A percentile compares a stretch with the other conserved stretches of the same genome.
phyloP scores from a whole-genome alignment of 2,329 filamentous ascomycete genomes.

The Stemphylium vesicarium region DNA sequence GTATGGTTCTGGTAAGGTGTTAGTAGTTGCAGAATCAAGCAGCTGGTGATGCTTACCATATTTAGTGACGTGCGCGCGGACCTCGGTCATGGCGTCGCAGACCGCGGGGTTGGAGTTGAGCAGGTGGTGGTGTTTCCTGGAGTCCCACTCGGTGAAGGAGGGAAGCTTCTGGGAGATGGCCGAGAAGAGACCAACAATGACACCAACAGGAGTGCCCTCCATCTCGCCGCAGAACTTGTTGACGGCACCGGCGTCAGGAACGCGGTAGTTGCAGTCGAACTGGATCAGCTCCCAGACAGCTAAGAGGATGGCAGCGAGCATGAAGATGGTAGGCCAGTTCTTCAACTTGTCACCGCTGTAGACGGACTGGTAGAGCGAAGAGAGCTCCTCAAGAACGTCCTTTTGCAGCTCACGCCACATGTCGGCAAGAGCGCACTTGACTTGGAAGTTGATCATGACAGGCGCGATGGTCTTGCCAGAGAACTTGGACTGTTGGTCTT shows the following conservation, averaged over 20 bases:
- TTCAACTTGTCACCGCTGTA: slow-evolving; percentile 97
- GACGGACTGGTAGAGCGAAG: slow-evolving; percentile 91
- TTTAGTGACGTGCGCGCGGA: slow-evolving; percentile 88
- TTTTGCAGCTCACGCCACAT: slow-evolving; percentile 99
- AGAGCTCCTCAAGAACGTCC: slow-evolving; percentile 93
- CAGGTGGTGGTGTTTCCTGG: slow-evolving; percentile 84
- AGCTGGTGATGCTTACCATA: slow-evolving; percentile 71
- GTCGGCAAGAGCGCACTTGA: slow-evolving; percentile 95
- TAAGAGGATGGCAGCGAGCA: slow-evolving; percentile 89
- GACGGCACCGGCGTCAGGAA: slow-evolving; percentile 81
- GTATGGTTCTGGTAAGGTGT: slow-evolving; percentile 73
- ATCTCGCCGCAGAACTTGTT: slow-evolving; percentile 96
- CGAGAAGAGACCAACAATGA: slow-evolving; percentile 95
- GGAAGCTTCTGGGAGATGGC: slow-evolving; percentile 97
- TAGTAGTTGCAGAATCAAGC: slow-evolving; percentile 44
- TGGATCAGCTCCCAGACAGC: slow-evolving; percentile 99
- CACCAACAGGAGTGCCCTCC: slow-evolving; percentile 93
- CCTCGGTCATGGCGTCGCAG: slow-evolving; percentile 95
- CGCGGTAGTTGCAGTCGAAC: slow-evolving; percentile 95
- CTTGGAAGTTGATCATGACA: slow-evolving; percentile 99
- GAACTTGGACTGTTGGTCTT: slow-evolving; percentile 85
- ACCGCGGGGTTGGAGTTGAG: slow-evolving; percentile 90
- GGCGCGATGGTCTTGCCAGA: slow-evolving; percentile 89
- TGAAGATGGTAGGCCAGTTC: slow-evolving; percentile 99
- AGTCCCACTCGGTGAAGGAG: slow-evolving; percentile 92